phyloP scores from a whole-genome alignment of 2,329 filamentous ascomycete species.

The Fusarium luffae region DNA sequence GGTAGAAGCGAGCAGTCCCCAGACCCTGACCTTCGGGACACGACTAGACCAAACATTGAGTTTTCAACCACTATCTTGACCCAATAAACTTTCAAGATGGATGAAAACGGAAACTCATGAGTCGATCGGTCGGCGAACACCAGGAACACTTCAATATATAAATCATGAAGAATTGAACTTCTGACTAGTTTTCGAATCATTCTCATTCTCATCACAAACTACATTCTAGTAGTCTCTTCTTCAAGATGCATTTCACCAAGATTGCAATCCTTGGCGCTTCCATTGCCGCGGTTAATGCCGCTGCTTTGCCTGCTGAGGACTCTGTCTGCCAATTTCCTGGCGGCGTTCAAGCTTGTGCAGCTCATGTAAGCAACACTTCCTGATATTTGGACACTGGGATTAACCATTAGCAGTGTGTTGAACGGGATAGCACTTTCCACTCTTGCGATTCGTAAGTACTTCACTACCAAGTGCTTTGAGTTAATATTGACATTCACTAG shows the following conservation, averaged over 20 bases:
- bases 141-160: neutral
- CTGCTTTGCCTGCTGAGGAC: slow-evolving; percentile 4
- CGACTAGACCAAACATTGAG: slow-evolving; percentile 1
- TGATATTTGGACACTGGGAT: no score
- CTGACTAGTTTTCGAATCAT: neutral
- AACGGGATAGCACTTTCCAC: neutral
- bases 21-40: neutral
- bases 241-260: slow-evolving; percentile 16
- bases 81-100: neutral
- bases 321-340: slow-evolving; percentile 2
- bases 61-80: slow-evolving; percentile 1
- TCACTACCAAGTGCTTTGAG: neutral
- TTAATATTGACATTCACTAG: neutral
- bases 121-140: neutral
- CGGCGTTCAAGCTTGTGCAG: neutral
- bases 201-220: neutral
- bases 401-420: neutral
- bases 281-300: slow-evolving; percentile 8
- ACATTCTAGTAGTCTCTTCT: neutral
- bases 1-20: no score
- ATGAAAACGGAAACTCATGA: slow-evolving; percentile 2
- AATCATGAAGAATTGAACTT: neutral
- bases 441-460: slow-evolving; percentile 13
- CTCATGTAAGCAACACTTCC: neutral
- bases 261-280: slow-evolving; percentile 7